Base-by-base conservation (phyloP, 352 stramenopile species). In the Phytophthora fragariaefolia region DNA sequence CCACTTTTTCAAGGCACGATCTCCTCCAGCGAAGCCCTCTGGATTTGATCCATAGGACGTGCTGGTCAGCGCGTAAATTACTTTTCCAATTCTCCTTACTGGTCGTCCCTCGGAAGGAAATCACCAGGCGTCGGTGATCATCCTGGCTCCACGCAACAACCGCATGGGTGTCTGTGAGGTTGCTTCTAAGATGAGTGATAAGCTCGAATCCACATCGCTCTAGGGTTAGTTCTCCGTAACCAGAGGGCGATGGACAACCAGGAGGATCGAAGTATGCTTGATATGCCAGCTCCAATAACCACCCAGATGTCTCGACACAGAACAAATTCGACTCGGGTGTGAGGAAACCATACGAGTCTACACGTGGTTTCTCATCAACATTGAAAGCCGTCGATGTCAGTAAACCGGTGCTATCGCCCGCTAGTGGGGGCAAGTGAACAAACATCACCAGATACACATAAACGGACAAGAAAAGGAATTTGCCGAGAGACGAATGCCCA, bases 71-170 rank as follows among this genome's bases (percentile, higher is more conserved):
- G 20, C 88, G 84, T 4, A 97, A 63, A 59, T 97, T 97, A 61
- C 87, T 95, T 61, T 87, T 95, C 89, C 89, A 97, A 67, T 97
- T 93, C 50, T 87, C 82, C 32, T 91, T 89, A 67, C 88, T 95
- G 2, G 89, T 92, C 24, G 89, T 96, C 4, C 89, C 89, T 45
- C 89, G 83, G 50, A 97, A 97, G 9, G 89, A 86, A 52, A 97
- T 80, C 13, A 97, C 88, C 7, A 97, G 76, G 10, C 88, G 86
- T 26, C 84, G 82, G 17, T 86, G 82, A 18, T 82, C 73, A 1
- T 67, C 69, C 67, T 73, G 73, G 59, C 71, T 82, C 43, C 70
- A 82, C 23, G 75, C 89, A 56, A 80, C 87, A 52, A 74, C 78
- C 42, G 74, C 88, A 62, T 97, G 88, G 9, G 89, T 97, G 56